Evolutionary conservation across 306 rosid species (phyloP).

Genomic region (Quercus variabilis): DNA sequence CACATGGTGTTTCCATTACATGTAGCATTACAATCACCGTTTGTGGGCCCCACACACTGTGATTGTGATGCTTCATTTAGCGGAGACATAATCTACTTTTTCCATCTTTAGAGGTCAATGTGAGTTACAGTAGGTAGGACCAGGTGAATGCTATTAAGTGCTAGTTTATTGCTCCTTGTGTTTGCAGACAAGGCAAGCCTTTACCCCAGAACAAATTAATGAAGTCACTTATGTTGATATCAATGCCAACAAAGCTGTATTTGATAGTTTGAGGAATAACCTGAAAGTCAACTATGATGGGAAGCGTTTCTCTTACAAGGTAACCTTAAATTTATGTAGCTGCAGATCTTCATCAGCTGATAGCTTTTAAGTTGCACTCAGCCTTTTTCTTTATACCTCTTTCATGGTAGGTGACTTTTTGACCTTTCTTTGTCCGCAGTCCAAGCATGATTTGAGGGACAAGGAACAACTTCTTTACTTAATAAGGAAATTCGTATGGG

Average conservation of each 20-base stretch:
- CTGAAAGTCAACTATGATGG: constrained; percentile 85
- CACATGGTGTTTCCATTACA: too few species aligned
- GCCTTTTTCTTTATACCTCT: not conserved
- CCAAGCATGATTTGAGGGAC: constrained; percentile 77
- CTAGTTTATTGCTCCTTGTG: constrained; percentile 14
- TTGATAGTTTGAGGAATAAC: constrained; percentile 82
- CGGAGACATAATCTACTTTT: too few species aligned
- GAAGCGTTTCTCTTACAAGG: constrained; percentile 87
- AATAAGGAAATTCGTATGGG: constrained; percentile 77
- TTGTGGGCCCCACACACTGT: too few species aligned
- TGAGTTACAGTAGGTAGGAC: not conserved
- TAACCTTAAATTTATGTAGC: constrained; percentile 18
- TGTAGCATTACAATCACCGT: too few species aligned
- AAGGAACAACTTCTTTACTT: constrained; percentile 66
- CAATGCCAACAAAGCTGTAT: constrained; percentile 81
- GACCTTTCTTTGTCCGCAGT: constrained; percentile 42
- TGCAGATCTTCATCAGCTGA: constrained; percentile 4
- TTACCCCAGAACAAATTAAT: constrained; percentile 76
- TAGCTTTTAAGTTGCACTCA: constrained; percentile 1
- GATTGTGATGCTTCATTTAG: too few species aligned
- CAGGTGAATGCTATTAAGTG: constrained; percentile 1
- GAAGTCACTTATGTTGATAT: constrained; percentile 75
- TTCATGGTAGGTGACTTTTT: constrained; percentile 28
- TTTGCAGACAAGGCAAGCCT: constrained; percentile 80
- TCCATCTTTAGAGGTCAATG: not conserved